Evolutionary conservation across 495 filamentous ascomycete species (phyloP), one percentile per base, ranked within the genome.

Genomic region (Penicillium dipodomyicola): DNA sequence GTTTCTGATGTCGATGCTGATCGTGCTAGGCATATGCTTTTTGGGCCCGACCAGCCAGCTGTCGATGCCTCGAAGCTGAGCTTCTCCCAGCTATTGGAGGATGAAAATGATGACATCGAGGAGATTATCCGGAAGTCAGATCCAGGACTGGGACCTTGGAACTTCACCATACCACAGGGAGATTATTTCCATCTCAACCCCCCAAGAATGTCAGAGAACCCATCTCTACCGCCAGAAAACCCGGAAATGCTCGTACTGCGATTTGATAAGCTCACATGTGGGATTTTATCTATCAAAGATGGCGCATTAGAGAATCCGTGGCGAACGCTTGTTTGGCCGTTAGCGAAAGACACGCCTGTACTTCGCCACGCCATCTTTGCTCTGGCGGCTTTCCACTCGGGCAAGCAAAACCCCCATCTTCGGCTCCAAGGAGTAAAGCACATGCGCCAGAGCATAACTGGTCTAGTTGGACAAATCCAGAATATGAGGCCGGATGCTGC

Each of bases 301-400:
- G 89, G 88, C 0, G 78, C 76, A 12, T 82, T 75, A 20, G 88
- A 91, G 65, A 92, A 92, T 61, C 88, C 88, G 3, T 92, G 89
- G 89, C 78, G 86, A 37, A 91, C 81, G 0, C 73, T 88, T 22
- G 72, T 92, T 8, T 90, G 86, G 86, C 89, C 88, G 1, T 60
- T 92, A 37, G 87, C 85, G 7, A 77, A 73, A 59, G 77, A 84
- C 22, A 87, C 80, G 11, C 83, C 87, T 2, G 86, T 87, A 2
- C 68, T 92, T n/a, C 87, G 84, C 50, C 84, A 91, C 75, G 89
- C 89, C 8, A 81, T 92, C 49, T 82, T 84, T 46, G 83, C 89
- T 0, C 83, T 92, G 78, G 86, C 89, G 3, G 85, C 86, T 2
- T 92, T 91, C 65, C 89, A 91, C 61, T 81, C 81, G n/a, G 82